A percentile compares a stretch with the other conserved stretches of the same genome.
These are phyloP conservation scores for Chrysanthemum makinoi DNA, from an alignment of 129 eudicot species.

Conservation along the genomic window DNA sequence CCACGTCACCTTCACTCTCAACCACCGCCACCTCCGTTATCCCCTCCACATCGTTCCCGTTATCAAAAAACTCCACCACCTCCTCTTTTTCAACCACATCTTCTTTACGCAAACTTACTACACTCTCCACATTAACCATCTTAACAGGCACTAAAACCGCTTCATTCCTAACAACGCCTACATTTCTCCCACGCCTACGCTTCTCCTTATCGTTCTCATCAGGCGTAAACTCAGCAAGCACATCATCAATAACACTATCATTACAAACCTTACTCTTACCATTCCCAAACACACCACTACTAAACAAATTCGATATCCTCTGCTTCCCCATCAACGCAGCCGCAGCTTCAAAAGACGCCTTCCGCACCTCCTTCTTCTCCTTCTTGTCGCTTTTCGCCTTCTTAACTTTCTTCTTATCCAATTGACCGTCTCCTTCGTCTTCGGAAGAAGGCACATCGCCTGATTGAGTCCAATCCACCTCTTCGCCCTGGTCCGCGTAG, in stretches of 20 bases:
- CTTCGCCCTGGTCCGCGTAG: slow-evolving; percentile 81
- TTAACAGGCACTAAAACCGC: slow-evolving; percentile 1
- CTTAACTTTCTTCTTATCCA: slow-evolving; percentile 46
- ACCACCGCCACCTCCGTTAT: slow-evolving; percentile 19
- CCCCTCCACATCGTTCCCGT: slow-evolving; percentile 19
- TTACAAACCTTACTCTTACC: slow-evolving; percentile 32
- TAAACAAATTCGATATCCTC: slow-evolving; percentile 68
- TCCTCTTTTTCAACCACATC: slow-evolving; percentile 29
- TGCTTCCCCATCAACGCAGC: slow-evolving; percentile 93
- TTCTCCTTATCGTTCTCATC: slow-evolving; percentile 79
- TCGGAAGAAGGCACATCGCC: slow-evolving; percentile 46
- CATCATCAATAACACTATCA: slow-evolving; percentile 88
- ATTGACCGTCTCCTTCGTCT: slow-evolving; percentile 66
- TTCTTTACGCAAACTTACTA: slow-evolving; percentile 11
- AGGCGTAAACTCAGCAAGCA: slow-evolving; percentile 81
- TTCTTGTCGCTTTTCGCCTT: slow-evolving; percentile 43
- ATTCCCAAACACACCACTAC: slow-evolving; percentile 69
- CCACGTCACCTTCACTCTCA: slow-evolving; percentile 7
- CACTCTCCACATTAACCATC: slow-evolving; percentile 36
- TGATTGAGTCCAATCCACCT: slow-evolving; percentile 71
- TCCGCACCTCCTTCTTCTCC: slow-evolving; percentile 27
- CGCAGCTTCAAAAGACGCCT: slow-evolving; percentile 66
- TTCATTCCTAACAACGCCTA: background rate
- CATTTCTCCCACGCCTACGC: slow-evolving; percentile 47
- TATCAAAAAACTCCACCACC: slow-evolving; percentile 5